Evolutionary conservation across 2,329 filamentous ascomycete species (phyloP).

Genomic region (Akanthomyces dipterigenus): DNA sequence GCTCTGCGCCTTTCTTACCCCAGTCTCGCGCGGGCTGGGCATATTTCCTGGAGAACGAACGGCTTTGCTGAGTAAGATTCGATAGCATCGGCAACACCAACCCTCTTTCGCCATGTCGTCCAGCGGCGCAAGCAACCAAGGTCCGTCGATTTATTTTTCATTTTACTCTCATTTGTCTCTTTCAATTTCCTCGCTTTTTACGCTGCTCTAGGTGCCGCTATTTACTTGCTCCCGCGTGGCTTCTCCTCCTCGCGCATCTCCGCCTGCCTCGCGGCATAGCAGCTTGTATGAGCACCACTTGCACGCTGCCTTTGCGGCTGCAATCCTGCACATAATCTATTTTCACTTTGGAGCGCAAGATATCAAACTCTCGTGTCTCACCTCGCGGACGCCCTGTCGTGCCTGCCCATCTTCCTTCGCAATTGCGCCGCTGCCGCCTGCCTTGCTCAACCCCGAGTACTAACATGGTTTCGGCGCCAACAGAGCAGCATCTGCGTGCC

Average conservation of each 20-base stretch:
- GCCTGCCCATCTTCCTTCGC: not conserved
- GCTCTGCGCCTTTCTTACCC: not conserved
- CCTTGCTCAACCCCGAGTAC: not conserved
- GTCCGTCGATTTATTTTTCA: constrained; percentile 21
- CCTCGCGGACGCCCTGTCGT: not conserved
- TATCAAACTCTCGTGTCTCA: too few relatives aligned
- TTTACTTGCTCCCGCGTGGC: not conserved
- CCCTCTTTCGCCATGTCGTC: constrained; percentile 26
- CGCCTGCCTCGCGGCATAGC: not conserved
- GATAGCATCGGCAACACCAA: constrained; percentile 20
- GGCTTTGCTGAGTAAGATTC: constrained; percentile 27
- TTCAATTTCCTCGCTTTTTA: constrained; percentile 4
- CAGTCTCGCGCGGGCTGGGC: not conserved
- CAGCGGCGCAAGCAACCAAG: constrained; percentile 27
- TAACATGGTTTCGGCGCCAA: constrained; percentile 16
- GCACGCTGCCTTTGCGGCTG: not conserved
- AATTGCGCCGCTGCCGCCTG: not conserved
- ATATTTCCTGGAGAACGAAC: constrained; percentile 5
- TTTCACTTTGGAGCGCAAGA: not conserved
- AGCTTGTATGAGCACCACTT: not conserved
- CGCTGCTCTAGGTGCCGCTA: not conserved
- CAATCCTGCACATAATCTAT: not conserved
- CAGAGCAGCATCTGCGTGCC: constrained; percentile 37
- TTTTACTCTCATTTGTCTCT: not conserved
- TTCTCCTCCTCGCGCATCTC: not conserved